Evolutionary conservation across 169 alveolate species (phyloP).

Genomic region (Cryptosporidium viatorum): DNA sequence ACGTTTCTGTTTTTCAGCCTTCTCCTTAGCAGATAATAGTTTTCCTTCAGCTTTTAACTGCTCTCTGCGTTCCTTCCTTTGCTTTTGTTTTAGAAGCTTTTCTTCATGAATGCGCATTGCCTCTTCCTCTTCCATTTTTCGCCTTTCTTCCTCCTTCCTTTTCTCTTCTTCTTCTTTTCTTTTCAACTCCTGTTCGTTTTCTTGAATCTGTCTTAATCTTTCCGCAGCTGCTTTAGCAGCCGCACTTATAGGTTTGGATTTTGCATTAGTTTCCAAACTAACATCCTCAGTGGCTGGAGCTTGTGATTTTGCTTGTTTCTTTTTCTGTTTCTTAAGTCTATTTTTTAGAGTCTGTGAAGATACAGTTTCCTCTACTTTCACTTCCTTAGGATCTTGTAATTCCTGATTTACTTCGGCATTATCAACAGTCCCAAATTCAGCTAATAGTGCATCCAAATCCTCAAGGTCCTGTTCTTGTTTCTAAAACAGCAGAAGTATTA

Average conservation of each 20-base stretch:
- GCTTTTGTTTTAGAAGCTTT: slow-evolving; percentile 79
- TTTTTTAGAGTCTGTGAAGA: slow-evolving; percentile 67
- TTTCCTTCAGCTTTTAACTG: slow-evolving; percentile 87
- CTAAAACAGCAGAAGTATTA: neutral
- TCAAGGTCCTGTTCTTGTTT: slow-evolving; percentile 39
- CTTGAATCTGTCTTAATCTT: slow-evolving; percentile 81
- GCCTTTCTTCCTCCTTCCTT: slow-evolving; percentile 84
- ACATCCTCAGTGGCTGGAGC: neutral
- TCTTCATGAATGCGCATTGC: slow-evolving; percentile 77
- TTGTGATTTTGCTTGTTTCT: slow-evolving; percentile 66
- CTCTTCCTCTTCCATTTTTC: slow-evolving; percentile 84
- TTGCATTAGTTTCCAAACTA: slow-evolving; percentile 6
- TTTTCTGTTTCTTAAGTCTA: slow-evolving; percentile 63
- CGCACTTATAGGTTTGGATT: slow-evolving; percentile 11
- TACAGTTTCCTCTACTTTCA: slow-evolving; percentile 37
- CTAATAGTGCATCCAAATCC: slow-evolving; percentile 69
- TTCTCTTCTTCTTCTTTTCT: slow-evolving; percentile 83
- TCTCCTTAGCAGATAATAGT: slow-evolving; percentile 84
- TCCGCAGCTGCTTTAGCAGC: slow-evolving; percentile 87
- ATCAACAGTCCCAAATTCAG: slow-evolving; percentile 37
- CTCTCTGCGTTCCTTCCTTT: slow-evolving; percentile 84
- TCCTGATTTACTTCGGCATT: slow-evolving; percentile 1
- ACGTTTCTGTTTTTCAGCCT: slow-evolving; percentile 82
- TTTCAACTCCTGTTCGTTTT: slow-evolving; percentile 75
- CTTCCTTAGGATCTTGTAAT: neutral